Evolutionary conservation across 2,329 filamentous ascomycete genomes (phyloP), one percentile per base, ranked within the genome.

Genomic region (Didymella pomorum): DNA sequence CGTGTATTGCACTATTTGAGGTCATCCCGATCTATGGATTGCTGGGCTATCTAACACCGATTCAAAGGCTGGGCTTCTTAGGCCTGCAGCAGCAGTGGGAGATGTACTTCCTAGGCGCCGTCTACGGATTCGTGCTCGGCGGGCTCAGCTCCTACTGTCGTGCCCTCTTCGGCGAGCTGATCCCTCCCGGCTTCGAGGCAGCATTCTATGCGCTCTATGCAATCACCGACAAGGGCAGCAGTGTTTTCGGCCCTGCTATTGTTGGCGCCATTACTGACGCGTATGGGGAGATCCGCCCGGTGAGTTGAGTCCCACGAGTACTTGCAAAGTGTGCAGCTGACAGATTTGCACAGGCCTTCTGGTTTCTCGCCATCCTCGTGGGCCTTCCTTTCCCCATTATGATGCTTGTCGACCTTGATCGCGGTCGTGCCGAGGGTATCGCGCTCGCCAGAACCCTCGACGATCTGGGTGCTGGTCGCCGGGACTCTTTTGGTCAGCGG

Each of bases 161-260:
- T 41, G 93, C 91, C 60, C 83, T 99, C 4, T 99, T 92, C 73
- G 93, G 93, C 37, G 93, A 98, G 76, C 83, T 99, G 56, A 96
- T 99, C 54, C 95, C 95, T 1, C 92, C 92, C 0, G 95, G 95
- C 4, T 96, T 90, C 28, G 95, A 99, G 78, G 93, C 95, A 0
- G 93, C 94, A 0, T 99, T 99, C 73, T 99, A 96, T 74, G 93
- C 94, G 0, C 82, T 99, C 1, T 99, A 98, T 73, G 95, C 95
- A 33, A 97, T 98, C 63, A 98, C 95, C 1, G 95, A 99, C 76
- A 99, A 99, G 77, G 93, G 94, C 1, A 95, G 91, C 21, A 96
- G 91, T 72, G 83, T 98, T 2, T 97, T 99, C 76, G 95, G 95
- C 0, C 95, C 95, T 0, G 90, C 92, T 0, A 94, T 99, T 72